Evolutionary conservation across 768 basidiomycete species (phyloP), one percentile per base, ranked within the genome.

Genomic region (Macrolepiota fuliginosa): DNA sequence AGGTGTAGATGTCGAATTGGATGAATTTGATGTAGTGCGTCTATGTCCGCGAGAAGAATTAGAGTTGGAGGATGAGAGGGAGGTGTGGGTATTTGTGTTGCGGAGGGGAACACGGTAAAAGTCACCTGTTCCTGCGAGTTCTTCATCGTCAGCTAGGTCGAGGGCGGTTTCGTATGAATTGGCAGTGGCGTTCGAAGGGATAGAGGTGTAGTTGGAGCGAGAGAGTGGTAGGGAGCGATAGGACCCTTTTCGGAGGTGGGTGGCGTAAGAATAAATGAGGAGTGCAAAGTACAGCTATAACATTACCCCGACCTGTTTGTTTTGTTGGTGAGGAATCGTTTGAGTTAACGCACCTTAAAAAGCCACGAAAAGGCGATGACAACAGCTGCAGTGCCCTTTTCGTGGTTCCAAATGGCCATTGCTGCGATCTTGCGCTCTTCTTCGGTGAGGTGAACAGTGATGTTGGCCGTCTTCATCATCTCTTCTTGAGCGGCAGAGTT

Each of bases 401-500:
- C 97, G 56, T 89, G 80, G 64, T 89, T 83, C 97, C 97, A 98
- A 27, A 98, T 87, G 11, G 78, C 78, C 73, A 86, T 83, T 1
- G 96, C 96, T 22, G 93, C 90, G 2, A 74, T 75, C 24, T 79
- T 83, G 57, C 91, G 85, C 71, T 94, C 82, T 50, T 77, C 86
- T 0, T 84, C 83, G 0, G 86, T 83, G 73, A 91, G 83, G 17
- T 77, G 78, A 35, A 76, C 79, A 9, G 81, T 75, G 15, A 77
- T 74, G 56, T 81, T 79, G 42, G 81, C 85, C 46, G 79, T 79
- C 40, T 87, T 79, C 71, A 94, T 90, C 72, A 99, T 85, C 45
- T 87, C 90, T 70, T 92, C 77, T 74, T 99, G 97, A 10, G 97
- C 96, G 29, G 82, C 80, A 1, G 95, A 98, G 72, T 96, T 92